These are phyloP conservation scores for Entomortierella beljakovae DNA, from an alignment of 192 early-diverging fungal genomes.

Conservation along the genomic window DNA sequence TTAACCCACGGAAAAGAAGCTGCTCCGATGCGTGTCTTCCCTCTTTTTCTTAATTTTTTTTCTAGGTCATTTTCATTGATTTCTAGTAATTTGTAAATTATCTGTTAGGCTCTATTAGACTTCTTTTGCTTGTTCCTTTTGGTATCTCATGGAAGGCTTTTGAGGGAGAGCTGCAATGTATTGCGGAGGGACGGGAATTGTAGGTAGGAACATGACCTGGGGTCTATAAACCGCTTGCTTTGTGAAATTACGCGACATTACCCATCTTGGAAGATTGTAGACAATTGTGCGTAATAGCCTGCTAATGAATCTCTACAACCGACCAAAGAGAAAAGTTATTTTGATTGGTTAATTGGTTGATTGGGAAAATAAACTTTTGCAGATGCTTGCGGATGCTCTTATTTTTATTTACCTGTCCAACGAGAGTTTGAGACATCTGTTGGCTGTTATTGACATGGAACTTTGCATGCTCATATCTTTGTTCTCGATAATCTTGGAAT, in stretches of 20 bases:
- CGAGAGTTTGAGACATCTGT: neutral
- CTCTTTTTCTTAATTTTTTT: too few relatives aligned
- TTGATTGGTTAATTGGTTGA: neutral
- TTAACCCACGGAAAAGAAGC: too few relatives aligned
- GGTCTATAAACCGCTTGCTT: constrained; percentile 2
- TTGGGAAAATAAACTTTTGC: too few relatives aligned
- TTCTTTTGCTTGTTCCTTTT: too few relatives aligned
- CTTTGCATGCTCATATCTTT: neutral
- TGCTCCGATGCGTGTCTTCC: too few relatives aligned
- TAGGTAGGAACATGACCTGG: neutral
- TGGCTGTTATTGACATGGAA: constrained; percentile 3
- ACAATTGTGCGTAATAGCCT: neutral
- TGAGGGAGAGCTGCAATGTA: too few relatives aligned
- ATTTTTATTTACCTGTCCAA: constrained; percentile 6
- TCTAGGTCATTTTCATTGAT: too few relatives aligned
- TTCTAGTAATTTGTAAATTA: too few relatives aligned
- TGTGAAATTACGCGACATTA: neutral
- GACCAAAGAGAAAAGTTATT: too few relatives aligned
- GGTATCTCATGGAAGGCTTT: too few relatives aligned
- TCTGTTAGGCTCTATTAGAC: too few relatives aligned
- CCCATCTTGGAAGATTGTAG: neutral
- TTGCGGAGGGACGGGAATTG: constrained; percentile 1
- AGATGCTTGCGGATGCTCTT: too few relatives aligned
- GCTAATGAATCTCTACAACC: neutral
- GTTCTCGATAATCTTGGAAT: neutral